Percentiles rank a stretch among this genome's conserved stretches.
phyloP scores from a whole-genome alignment of 2,329 filamentous ascomycete genomes.

The Colletotrichum tropicicola region DNA sequence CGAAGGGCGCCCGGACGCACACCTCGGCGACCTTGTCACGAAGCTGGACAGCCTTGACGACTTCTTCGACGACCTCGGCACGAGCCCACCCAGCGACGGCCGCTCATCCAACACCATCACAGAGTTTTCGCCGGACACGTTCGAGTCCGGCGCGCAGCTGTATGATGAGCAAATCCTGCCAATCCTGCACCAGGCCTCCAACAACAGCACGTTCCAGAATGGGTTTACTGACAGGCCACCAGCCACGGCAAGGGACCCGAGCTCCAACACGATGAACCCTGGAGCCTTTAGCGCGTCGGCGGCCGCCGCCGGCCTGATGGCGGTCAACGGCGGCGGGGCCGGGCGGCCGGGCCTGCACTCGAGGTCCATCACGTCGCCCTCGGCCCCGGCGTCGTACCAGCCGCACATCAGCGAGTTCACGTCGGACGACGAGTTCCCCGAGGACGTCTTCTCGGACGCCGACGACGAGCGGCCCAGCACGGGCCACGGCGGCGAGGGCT shows the following conservation, averaged over 20 bases:
- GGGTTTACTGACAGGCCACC: conserved; percentile 81
- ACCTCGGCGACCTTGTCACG: conserved; percentile 84
- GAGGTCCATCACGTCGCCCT: conserved; percentile 86
- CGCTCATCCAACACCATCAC: conserved; percentile 71
- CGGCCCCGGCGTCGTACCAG: conserved; percentile 64
- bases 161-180: conserved; percentile 95
- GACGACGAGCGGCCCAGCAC: conserved; percentile 64
- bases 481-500: conserved; percentile 51
- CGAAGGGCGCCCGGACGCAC: conserved; percentile 75
- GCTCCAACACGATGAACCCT: conserved; percentile 70
- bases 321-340: neutral
- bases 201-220: conserved; percentile 84
- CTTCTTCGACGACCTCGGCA: conserved; percentile 78
- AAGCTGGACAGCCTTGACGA: conserved; percentile 83
- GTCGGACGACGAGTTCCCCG: conserved; percentile 79
- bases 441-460: conserved; percentile 82
- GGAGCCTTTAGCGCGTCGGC: conserved; percentile 61
- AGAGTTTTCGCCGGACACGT: conserved; percentile 70
- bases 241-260: conserved; percentile 66
- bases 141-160: conserved; percentile 80
- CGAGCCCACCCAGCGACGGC: conserved; percentile 67
- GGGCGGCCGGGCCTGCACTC: conserved; percentile 76
- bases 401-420: conserved; percentile 67
- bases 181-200: conserved; percentile 87
- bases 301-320: conserved; percentile 36